Base-by-base conservation (phyloP, 2,329 filamentous ascomycete species). In the Microdochium paspali region DNA sequence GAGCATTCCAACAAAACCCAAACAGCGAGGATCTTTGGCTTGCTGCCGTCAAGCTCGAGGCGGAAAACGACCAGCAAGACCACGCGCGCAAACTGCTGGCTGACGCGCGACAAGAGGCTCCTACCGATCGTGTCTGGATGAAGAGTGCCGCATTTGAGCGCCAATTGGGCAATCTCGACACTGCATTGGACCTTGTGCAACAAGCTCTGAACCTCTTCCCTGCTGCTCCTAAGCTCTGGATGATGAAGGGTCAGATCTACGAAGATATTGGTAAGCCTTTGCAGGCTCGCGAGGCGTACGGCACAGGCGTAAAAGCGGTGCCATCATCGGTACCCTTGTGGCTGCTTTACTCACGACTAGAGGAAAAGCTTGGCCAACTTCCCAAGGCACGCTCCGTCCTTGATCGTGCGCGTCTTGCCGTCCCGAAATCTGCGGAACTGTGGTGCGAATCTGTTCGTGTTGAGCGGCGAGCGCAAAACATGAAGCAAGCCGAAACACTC, bases 11-110 rank as follows among this genome's bases (percentile, higher is more conserved):
- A 56, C 88, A 95, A 62, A 94, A 97, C 58, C 89, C 89, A 1
- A 90, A 94, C 64, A 96, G 95, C 67, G 93, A 98, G 66, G 90
- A 97, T 63, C 96, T 98, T 54, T 98, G 93, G 85, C 82, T 96
- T 44, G 87, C 90, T 15, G 93, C 93, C 43, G 93, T 98, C 54
- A 95, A 96, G 65, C 80, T 98, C 25, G 93, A 98, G 67, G 89
- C 93, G 1, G 90, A 97, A 59, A 91, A 89, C 51, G 79, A 83
- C 40, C 82, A 95, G 58, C 83, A 80, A 35, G 85, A 90, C 31
- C 82, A 93, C 61, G 93, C 93, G 1, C 77, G 90, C 42, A 80
- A 85, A 51, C 79, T 98, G 23, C 77, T 98, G 32, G 79, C 82
- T 46, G 85, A 86, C 12, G 93, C 93, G 21, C 82, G 93, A 47